phyloP scores from a whole-genome alignment of 495 filamentous ascomycete species.

The Neurospora sp. region DNA sequence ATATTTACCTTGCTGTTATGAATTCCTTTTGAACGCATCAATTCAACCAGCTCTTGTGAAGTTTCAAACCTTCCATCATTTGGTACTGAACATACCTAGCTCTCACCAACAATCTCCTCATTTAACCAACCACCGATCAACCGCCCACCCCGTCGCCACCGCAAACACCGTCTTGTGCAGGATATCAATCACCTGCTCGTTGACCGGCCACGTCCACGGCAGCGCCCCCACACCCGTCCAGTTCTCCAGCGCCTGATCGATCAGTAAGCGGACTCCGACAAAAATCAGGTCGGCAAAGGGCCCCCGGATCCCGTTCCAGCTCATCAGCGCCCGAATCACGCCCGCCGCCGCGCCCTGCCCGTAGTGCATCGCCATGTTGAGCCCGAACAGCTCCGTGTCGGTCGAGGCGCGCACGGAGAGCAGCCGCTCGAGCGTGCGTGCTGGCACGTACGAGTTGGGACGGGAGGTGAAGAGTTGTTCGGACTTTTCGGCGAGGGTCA shows the following conservation, averaged over 20 bases:
- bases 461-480: constrained; percentile 7
- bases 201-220: constrained; percentile 22
- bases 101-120: neutral
- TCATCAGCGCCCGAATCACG: constrained; percentile 12
- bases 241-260: constrained; percentile 26
- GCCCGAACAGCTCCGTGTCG: constrained; percentile 1
- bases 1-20: no score
- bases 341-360: constrained; percentile 13
- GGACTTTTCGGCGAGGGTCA: constrained; percentile 5
- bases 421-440: constrained; percentile 4
- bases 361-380: constrained; percentile 17
- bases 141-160: constrained; percentile 19
- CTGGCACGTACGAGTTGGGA: constrained; percentile 9
- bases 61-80: neutral
- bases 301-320: constrained; percentile 21
- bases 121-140: constrained; percentile 13
- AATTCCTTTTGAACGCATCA: no score
- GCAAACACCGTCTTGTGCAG: constrained; percentile 23
- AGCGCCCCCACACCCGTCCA: constrained; percentile 15
- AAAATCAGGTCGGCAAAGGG: constrained; percentile 26
- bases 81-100: neutral
- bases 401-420: neutral
- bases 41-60: neutral
- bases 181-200: constrained; percentile 23
- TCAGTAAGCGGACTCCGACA: constrained; percentile 15